Evolutionary conservation across 2,329 filamentous ascomycete genomes (phyloP).

Genomic region (Thermothelomyces thermophilus): DNA sequence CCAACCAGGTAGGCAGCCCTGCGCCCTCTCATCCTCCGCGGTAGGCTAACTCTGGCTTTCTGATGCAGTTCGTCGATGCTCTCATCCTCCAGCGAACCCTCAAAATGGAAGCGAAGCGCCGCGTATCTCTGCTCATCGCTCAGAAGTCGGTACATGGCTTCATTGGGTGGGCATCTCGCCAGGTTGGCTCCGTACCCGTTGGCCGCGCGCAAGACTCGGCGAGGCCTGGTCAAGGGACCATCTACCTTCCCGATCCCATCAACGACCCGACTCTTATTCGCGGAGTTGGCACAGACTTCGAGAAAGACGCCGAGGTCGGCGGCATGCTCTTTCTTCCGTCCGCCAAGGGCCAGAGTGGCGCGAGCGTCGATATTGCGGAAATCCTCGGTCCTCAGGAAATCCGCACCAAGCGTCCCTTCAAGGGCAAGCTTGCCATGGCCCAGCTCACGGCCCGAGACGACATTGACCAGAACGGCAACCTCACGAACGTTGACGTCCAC

Average conservation of each 20-base stretch:
- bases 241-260: constrained; percentile 85
- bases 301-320: constrained; percentile 65
- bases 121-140: constrained; percentile 87
- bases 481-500: constrained; percentile 48
- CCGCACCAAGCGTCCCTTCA: constrained; percentile 80
- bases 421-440: constrained; percentile 63
- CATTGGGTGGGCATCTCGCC: constrained; percentile 77
- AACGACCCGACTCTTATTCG: constrained; percentile 76
- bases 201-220: constrained; percentile 85
- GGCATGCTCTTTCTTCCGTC: constrained; percentile 84
- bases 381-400: constrained; percentile 76
- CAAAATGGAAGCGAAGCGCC: constrained; percentile 76
- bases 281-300: constrained; percentile 76
- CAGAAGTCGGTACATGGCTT: constrained; percentile 94
- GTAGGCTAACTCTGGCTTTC: constrained; percentile 12
- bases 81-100: constrained; percentile 88
- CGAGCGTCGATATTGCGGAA: constrained; percentile 76
- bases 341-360: constrained; percentile 66
- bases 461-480: constrained; percentile 58
- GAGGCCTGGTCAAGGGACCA: constrained; percentile 67
- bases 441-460: constrained; percentile 79
- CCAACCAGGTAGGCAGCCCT: constrained; percentile 67
- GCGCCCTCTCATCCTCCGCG: neutral
- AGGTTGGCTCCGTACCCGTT: constrained; percentile 87
- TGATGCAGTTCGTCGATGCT: constrained; percentile 81